phyloP scores from a whole-genome alignment of 805 yeast species.

The Gaillardinia entomophila region DNA sequence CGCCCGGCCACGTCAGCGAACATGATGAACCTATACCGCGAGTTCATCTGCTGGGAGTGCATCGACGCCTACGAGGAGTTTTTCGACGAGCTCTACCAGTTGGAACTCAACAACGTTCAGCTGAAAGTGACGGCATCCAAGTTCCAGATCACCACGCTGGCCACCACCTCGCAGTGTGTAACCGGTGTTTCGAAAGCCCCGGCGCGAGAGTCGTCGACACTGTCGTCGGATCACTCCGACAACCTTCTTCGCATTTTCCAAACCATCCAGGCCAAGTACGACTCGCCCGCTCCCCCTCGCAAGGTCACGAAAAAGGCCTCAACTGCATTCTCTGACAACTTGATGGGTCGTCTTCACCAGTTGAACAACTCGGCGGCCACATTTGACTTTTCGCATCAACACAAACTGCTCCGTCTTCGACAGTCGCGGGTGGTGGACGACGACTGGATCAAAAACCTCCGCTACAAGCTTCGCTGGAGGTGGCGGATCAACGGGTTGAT shows the following conservation, averaged over 20 bases:
- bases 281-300: conserved; percentile 1
- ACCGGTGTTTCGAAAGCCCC: too few relatives aligned
- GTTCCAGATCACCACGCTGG: neutral
- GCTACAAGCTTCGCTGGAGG: conserved; percentile 14
- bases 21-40: conserved; percentile 28
- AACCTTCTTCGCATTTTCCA: conserved; percentile 1
- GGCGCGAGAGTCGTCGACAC: neutral
- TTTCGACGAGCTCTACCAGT: conserved; percentile 31
- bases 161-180: neutral
- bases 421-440: conserved; percentile 4
- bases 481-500: conserved; percentile 18
- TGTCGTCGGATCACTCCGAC: neutral
- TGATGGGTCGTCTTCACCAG: conserved; percentile 11
- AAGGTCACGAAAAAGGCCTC: conserved; percentile 8
- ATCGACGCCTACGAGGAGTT: conserved; percentile 51
- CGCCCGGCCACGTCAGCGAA: conserved; percentile 13
- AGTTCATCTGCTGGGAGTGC: conserved; percentile 61
- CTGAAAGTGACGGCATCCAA: neutral
- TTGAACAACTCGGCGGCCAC: conserved; percentile 10
- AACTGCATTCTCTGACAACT: conserved; percentile 32
- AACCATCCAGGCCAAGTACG: conserved; percentile 1
- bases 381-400: conserved; percentile 1
- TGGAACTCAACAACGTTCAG: neutral
- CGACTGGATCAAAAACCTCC: conserved; percentile 11
- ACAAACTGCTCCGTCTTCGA: conserved; percentile 6